Conservation (phyloP, 306 rosid species). For the Argentina anserina region DNA sequence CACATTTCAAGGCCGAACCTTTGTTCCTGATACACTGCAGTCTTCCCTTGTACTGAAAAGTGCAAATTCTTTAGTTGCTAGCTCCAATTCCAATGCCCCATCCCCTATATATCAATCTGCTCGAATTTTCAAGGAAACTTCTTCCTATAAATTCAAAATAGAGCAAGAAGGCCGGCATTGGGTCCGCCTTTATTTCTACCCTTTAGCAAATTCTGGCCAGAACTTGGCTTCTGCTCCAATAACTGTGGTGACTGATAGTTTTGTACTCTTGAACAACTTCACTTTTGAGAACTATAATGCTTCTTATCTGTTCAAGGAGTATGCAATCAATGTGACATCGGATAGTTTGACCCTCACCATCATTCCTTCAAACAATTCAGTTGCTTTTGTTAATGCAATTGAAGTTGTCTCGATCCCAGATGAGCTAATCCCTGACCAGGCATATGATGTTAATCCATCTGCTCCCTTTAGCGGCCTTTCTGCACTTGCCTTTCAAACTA, state of each 20-base stretch:
- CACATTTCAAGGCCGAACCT: constrained; percentile 63
- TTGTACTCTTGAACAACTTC: constrained; percentile 81
- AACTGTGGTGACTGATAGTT: constrained; percentile 63
- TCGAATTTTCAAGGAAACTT: constrained; percentile 53
- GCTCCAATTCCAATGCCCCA: constrained; percentile 56
- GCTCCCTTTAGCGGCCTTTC: constrained; percentile 64
- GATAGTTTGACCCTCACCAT: constrained; percentile 57
- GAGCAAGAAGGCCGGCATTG: constrained; percentile 66
- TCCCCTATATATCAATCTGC: constrained; percentile 72
- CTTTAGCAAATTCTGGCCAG: constrained; percentile 41
- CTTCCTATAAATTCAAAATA: constrained; percentile 64
- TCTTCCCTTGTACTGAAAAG: constrained; percentile 46
- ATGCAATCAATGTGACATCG: constrained; percentile 67
- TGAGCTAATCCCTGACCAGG: constrained; percentile 76
- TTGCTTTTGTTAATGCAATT: constrained; percentile 81
- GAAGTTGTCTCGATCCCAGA: constrained; percentile 87
- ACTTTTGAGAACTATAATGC: constrained; percentile 58
- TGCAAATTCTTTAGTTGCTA: constrained; percentile 51
- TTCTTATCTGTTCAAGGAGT: constrained; percentile 79
- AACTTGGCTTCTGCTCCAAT: constrained; percentile 59
- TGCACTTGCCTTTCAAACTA: constrained; percentile 63
- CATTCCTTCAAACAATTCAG: constrained; percentile 69
- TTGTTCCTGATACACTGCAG: constrained; percentile 70
- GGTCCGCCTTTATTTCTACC: constrained; percentile 74
- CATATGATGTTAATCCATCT: constrained; percentile 52